Conservation (phyloP, 2,329 filamentous ascomycete species). For the Alternaria sp. region DNA sequence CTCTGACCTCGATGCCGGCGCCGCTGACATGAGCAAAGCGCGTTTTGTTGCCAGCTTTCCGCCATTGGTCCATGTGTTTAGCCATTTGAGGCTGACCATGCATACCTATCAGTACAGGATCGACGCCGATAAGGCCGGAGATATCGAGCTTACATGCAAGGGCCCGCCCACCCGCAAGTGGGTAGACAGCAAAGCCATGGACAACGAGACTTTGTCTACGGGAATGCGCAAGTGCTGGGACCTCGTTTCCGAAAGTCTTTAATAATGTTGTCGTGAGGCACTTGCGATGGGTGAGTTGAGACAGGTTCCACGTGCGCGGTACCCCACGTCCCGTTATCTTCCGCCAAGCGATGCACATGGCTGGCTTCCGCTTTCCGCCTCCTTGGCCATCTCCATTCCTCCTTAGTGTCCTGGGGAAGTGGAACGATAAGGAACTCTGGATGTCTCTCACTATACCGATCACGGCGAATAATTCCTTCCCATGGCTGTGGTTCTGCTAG, state of each 20-base stretch:
- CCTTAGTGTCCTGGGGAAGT: constrained; percentile 17
- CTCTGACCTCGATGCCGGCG: constrained; percentile 20
- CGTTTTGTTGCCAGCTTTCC: constrained; percentile 28
- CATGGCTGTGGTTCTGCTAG: neutral
- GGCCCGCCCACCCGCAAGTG: constrained; percentile 37
- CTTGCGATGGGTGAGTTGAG: neutral
- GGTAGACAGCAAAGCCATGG: constrained; percentile 38
- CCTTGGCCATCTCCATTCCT: constrained; percentile 27
- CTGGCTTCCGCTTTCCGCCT: constrained; percentile 27
- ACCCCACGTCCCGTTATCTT: constrained; percentile 36
- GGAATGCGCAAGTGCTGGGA: constrained; percentile 48
- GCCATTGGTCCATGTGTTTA: constrained; percentile 44
- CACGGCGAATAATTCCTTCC: constrained; percentile 20
- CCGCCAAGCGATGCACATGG: constrained; percentile 32
- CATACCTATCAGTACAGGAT: constrained; percentile 36
- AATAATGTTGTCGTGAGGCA: neutral
- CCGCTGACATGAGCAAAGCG: constrained; percentile 23
- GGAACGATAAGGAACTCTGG: constrained; percentile 33
- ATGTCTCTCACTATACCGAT: constrained; percentile 20
- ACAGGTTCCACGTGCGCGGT: constrained; percentile 2
- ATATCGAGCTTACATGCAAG: constrained; percentile 13
- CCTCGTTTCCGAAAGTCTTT: constrained; percentile 17
- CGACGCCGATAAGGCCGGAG: constrained; percentile 15
- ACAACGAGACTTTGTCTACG: constrained; percentile 43
- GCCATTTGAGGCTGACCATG: constrained; percentile 45